Base-by-base conservation (phyloP, 208 protist species). In the Crithidia brevicula region DNA sequence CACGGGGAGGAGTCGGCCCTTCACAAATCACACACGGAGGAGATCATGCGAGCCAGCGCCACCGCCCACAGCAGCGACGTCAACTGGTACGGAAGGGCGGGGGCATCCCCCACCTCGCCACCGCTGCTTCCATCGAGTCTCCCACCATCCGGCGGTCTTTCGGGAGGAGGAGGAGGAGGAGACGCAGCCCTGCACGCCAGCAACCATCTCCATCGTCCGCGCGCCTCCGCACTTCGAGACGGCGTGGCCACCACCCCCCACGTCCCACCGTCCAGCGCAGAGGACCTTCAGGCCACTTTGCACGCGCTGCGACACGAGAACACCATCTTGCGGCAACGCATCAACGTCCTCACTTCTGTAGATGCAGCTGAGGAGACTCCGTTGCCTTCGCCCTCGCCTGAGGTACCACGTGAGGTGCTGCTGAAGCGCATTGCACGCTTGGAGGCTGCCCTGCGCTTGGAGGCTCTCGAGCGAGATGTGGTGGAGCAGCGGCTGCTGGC, bases 221-320 rank as follows among this genome's bases (percentile, higher is more conserved):
- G n/a, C n/a, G n/a, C n/a, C n/a, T n/a, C n/a, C n/a, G n/a, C n/a
- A n/a, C n/a, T n/a, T n/a, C n/a, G n/a, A n/a, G n/a, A n/a, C n/a
- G n/a, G n/a, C n/a, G n/a, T n/a, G n/a, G n/a, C n/a, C n/a, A n/a
- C n/a, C n/a, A n/a, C 40, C 3, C 11, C 61, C 10, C 45, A 4
- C 16, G 2, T 20, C n/a, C 23, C 49, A 18, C 27, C 61, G 4
- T 16, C 47, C 18, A 53, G 42, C 4, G 15, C 75, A 18, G 34
- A 51, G 18, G 50, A 72, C 23, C 51, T 73, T 13, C 68, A 74
- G 51, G 52, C 51, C 45, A 56, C 58, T 9, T 60, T 81, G 56
- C 75, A 79, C 50, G 81, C 76, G 8, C 66, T 86, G 50, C 75
- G 53, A 11, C 67, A 74, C 13, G 81, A 86, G 50, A 86, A 86